phyloP scores from a whole-genome alignment of 192 early-diverging fungal genomes.

The Entomortierella chlamydospora region DNA sequence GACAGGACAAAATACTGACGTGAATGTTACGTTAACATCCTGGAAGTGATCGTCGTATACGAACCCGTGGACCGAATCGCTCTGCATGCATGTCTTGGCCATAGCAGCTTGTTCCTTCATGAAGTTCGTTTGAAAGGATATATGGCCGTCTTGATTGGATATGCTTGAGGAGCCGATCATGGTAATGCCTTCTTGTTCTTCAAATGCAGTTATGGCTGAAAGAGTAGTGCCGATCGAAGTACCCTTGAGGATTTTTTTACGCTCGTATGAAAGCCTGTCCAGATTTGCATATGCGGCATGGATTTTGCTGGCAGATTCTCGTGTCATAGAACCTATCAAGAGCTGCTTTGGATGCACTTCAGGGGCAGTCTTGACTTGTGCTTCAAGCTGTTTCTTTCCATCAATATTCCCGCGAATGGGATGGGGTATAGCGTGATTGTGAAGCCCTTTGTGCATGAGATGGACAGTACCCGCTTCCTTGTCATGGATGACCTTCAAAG shows the following conservation, averaged over 20 bases:
- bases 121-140: constrained; percentile 9
- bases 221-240: too few species aligned
- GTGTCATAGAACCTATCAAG: too few species aligned
- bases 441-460: background rate
- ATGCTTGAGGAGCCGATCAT: constrained; percentile 1
- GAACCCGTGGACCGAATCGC: constrained; percentile 18
- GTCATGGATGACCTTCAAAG: background rate
- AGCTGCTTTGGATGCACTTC: background rate
- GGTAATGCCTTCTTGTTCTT: background rate
- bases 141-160: background rate
- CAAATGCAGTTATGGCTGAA: too few species aligned
- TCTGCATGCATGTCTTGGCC: constrained; percentile 4
- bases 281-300: too few species aligned
- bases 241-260: too few species aligned
- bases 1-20: constrained; percentile 8
- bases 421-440: constrained; percentile 8
- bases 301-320: too few species aligned
- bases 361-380: background rate
- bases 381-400: background rate
- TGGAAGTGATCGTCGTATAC: background rate
- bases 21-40: constrained; percentile 21
- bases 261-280: too few species aligned
- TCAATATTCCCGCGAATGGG: background rate
- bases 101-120: background rate
- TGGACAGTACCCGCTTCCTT: background rate